Evolutionary conservation across 1,284 basidiomycete species (phyloP), one percentile per base, ranked within the genome.

Genomic region (Mycena sp.): DNA sequence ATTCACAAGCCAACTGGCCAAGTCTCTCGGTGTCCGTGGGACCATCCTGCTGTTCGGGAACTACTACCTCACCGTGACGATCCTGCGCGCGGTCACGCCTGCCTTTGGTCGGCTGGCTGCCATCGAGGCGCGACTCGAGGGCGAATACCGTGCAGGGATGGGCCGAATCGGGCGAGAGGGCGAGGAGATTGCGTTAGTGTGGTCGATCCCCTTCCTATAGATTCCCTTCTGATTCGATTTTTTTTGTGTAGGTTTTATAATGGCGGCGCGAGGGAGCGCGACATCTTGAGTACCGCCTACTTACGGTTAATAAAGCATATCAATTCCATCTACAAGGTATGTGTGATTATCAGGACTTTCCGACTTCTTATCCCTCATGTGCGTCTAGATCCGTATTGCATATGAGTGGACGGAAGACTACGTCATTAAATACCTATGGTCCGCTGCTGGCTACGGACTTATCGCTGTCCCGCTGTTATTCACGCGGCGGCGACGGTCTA

Each of bases 381-480:
- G 9, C 17, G 26, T 17, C 19, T 61, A 90, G 89, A 91, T 92
- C 51, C 87, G 92, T 25, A 92, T 94, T 54, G 89, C 89, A 1
- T 94, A 94, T 72, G 91, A 93, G 70, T 93, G 90, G 94, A 96
- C 93, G 0, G 94, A 96, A 73, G 95, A 97, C 79, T 94, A 94
- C 69, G 91, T 97, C 10, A 95, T 96, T 81, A 96, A 97, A 76
- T 97, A 97, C 74, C 80, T 94, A 11, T 97, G 95, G 95, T 95
- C 92, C 23, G 95, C 94, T 0, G 89, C 90, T 7, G 95, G 95
- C 0, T 97, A 96, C 74, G 87, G 86, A 6, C 83, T 98, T 28
- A 97, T 97, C 73, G 93, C 94, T 4, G 90, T 97, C 7, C 95
- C 95, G 0, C 84, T 96, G 17, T 81, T 96, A 48, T 89, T 92